Evolutionary conservation across 495 filamentous ascomycete species (phyloP), one percentile per base, ranked within the genome.

Genomic region (Pseudevernia furfuracea): DNA sequence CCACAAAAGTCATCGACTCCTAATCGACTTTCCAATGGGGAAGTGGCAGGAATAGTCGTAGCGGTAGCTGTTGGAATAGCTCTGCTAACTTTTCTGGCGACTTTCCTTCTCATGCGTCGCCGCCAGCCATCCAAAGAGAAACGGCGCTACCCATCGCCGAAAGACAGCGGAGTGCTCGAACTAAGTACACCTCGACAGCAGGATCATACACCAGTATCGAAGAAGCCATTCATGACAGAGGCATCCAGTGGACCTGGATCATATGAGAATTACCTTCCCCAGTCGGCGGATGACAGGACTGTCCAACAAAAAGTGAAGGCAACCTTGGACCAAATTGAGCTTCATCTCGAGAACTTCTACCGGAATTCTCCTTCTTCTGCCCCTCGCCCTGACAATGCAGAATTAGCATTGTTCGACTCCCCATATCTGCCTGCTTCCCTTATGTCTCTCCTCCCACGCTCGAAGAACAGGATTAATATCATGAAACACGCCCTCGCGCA

Each of bases 31-130:
- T 66, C 62, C 53, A 66, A 55, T n/a, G 72, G 72, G 10, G 62
- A 70, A 4, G 69, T 76, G 21, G 75, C 75, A 32, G 75, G 75
- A 7, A 70, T 68, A 3, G 70, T 75, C 39, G 63, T 76, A 17
- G 75, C 70, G 1, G 68, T 68, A 12, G 69, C 75, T 43, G 34
- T 71, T 11, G 75, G 72, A 6, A 60, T 68, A 3, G 72, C 69
- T 19, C 43, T 77, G 8, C 32, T 77, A 4, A 71, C 73, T 1
- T 68, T 74, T 11, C 57, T 77, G 10, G 52, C 64, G n/a, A 71
- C 67, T 9, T 70, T 65, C 43, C 62, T 66, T n/a, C 48, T 68
- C 49, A 66, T 75, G 58, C 69, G 71, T 60, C 71, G 63, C 7
- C 37, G 23, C 23, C 1, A 58, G 48, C 36, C 4, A 3, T 56